Percentiles rank a stretch among this genome's conserved stretches.
Conservation (phyloP, 2,329 filamentous ascomycete genomes). For the Onygenales sp. region DNA sequence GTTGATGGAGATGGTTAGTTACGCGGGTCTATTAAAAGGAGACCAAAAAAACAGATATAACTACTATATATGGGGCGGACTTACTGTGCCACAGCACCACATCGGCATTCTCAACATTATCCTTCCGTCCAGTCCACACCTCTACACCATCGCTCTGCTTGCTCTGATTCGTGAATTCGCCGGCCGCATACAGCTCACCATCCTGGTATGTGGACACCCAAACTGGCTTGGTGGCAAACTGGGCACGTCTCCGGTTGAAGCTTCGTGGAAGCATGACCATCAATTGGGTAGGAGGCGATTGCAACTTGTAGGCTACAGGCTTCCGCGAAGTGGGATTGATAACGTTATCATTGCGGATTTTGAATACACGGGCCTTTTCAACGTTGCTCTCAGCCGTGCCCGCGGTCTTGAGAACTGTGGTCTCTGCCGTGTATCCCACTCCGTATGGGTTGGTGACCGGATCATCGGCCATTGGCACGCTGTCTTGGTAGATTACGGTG, state of each 20-base stretch:
- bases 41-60: too few relatives aligned
- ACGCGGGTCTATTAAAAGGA: slow-evolving; percentile 22
- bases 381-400: slow-evolving; percentile 41
- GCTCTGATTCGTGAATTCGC: slow-evolving; percentile 49
- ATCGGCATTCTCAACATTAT: slow-evolving; percentile 40
- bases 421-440: slow-evolving; percentile 40
- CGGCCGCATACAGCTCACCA: slow-evolving; percentile 44
- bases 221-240: slow-evolving; percentile 47
- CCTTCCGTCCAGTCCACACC: slow-evolving; percentile 40
- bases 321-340: slow-evolving; percentile 47
- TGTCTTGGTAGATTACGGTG: slow-evolving; percentile 48
- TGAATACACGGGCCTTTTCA: slow-evolving; percentile 45
- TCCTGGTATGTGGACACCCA: slow-evolving; percentile 48
- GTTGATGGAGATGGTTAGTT: slow-evolving; percentile 4
- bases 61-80: slow-evolving; percentile 4
- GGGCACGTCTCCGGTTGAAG: slow-evolving; percentile 41
- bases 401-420: slow-evolving; percentile 39
- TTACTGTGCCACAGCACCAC: slow-evolving; percentile 31
- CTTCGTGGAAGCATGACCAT: slow-evolving; percentile 42
- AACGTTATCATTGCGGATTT: slow-evolving; percentile 46
- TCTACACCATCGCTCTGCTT: slow-evolving; percentile 45
- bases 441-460: slow-evolving; percentile 42
- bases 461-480: slow-evolving; percentile 50
- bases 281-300: slow-evolving; percentile 48
- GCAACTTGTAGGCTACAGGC: slow-evolving; percentile 48